phyloP scores from a whole-genome alignment of 495 filamentous ascomycete genomes.

The Neurospora sp. region DNA sequence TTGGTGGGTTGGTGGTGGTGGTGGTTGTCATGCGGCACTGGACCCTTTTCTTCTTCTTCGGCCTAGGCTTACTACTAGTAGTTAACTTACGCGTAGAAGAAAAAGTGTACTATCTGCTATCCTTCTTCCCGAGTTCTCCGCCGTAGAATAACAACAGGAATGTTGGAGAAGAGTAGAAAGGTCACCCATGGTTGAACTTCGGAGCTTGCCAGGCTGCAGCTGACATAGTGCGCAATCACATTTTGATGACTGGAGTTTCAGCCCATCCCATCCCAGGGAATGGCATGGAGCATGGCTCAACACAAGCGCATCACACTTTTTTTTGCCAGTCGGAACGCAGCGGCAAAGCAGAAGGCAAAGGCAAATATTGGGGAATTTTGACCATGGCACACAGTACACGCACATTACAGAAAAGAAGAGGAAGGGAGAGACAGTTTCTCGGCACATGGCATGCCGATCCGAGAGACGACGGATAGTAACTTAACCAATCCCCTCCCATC shows the following conservation, averaged over 20 bases:
- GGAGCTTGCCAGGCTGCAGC: not conserved
- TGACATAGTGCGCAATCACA: not conserved
- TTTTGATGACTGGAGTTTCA: not conserved
- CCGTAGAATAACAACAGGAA: not conserved
- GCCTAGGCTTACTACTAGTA: not conserved
- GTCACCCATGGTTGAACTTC: not conserved
- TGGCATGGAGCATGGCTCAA: not conserved
- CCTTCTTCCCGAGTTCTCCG: not conserved
- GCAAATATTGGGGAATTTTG: not conserved
- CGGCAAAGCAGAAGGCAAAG: not conserved
- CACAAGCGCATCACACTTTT: not conserved
- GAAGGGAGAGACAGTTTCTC: not conserved
- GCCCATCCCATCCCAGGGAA: not conserved
- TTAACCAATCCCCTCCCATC: not conserved
- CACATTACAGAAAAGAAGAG: not conserved
- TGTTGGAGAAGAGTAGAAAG: too few relatives aligned
- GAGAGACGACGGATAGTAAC: not conserved
- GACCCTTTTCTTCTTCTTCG: not conserved
- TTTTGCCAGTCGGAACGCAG: not conserved
- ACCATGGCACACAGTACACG: not conserved
- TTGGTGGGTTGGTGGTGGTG: not conserved
- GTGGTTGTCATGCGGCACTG: not conserved
- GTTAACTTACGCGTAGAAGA: not conserved
- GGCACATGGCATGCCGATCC: not conserved
- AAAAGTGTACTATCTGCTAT: not conserved